Evolutionary conservation across 1,139 yeast genomes (phyloP), one percentile per base, ranked within the genome.

Genomic region (Diutina catenulata): DNA sequence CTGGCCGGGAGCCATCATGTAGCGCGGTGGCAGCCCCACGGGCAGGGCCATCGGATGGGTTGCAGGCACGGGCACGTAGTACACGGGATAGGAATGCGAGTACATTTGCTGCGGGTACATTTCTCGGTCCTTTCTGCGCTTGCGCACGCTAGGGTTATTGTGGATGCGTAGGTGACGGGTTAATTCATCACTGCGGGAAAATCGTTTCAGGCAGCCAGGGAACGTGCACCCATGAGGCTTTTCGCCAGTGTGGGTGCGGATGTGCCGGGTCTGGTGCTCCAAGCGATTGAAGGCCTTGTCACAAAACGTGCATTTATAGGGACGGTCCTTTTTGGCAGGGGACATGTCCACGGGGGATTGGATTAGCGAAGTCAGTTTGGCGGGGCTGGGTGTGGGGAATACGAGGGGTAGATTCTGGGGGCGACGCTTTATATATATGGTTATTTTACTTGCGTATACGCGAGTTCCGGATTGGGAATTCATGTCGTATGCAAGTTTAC

Each of bases 201-300:
- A 88, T 43, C 82, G 73, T 58, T 88, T 88, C 42, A 73, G 64
- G 57, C 97, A 88, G 1, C 94, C 94, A 0, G 94, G 94, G 49
- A 74, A 86, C 6, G 80, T 71, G 57, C 97, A 88, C 36, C 76
- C 76, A 52, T 87, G 95, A 18, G 96, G 95, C 54, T 86, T 83
- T 53, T 87, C 96, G 26, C 97, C 97, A 0, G 97, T 88, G 54
- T 88, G 97, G 5, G 96, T 88, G 44, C 96, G 66, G 39, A 88
- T 82, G 54, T 88, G 97, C 49, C 97, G 74, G 14, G 95, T 87
- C 55, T 86, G 95, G 57, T 88, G 97, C 56, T 88, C 97, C 37
- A 87, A 62, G 38, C 97, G 68, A 53, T 86, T 94, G 55, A 88
- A 88, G 1, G 95, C 94, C 62, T 88, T 84, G 40, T 80, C 81